These are phyloP conservation scores for Tillandsia leiboldiana DNA, from an alignment of 176 grass and related monocot species.

Conservation along the genomic window DNA sequence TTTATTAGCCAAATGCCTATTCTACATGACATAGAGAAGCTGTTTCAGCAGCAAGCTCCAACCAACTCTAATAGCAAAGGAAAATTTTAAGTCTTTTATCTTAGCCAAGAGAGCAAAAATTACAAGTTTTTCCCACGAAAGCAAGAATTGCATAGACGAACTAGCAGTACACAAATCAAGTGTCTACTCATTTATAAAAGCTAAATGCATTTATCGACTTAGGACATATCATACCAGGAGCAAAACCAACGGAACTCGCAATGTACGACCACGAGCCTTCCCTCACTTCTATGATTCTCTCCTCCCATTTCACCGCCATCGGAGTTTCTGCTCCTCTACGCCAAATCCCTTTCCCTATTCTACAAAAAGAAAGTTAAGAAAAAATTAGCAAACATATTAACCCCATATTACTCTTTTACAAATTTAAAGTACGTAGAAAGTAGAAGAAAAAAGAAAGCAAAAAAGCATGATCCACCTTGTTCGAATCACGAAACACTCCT, in stretches of 20 bases:
- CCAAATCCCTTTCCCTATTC: slow-evolving; percentile 97
- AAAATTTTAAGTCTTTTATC: no score
- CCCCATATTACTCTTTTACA: background rate
- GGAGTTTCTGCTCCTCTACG: slow-evolving; percentile 84
- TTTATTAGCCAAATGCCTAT: no score
- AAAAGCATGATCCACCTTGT: slow-evolving; percentile 33
- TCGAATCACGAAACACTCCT: slow-evolving; percentile 79
- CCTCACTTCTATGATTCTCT: slow-evolving; percentile 70
- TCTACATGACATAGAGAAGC: no score
- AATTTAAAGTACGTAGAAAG: background rate
- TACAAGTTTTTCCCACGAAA: background rate
- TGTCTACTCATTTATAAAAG: background rate
- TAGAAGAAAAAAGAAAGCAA: background rate
- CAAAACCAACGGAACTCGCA: slow-evolving; percentile 71
- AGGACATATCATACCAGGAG: slow-evolving; percentile 44
- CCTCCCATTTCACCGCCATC: slow-evolving; percentile 61
- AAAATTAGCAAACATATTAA: slow-evolving; percentile 2
- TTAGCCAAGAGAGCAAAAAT: no score
- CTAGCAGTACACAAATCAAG: background rate
- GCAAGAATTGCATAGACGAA: background rate
- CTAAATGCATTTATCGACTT: background rate
- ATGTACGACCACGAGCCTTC: slow-evolving; percentile 92
- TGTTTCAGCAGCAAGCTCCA: no score
- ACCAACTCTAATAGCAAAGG: no score
- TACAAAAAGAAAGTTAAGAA: slow-evolving; percentile 33